A percentile compares a stretch with the other conserved stretches of the same genome.
These are phyloP conservation scores for Santalum album DNA, from an alignment of 164 flowering plant species.

Conservation along the genomic window DNA sequence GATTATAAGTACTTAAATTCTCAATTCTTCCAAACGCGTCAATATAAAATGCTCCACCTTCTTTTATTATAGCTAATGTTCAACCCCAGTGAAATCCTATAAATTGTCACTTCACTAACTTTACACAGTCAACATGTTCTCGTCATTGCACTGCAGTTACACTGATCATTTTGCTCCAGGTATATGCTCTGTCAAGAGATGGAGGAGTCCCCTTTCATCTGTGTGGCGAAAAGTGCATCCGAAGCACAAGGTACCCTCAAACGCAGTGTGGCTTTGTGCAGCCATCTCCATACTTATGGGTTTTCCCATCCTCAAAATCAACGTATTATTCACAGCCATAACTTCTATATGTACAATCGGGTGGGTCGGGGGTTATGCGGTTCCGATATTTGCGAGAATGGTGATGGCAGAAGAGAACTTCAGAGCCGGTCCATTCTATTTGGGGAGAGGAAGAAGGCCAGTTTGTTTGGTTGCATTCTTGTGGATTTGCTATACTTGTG, in stretches of 20 bases:
- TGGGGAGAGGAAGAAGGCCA: conserved; percentile 61
- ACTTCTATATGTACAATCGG: conserved; percentile 69
- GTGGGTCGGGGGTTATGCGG: conserved; percentile 81
- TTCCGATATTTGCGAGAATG: conserved; percentile 70
- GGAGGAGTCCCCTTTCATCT: conserved; percentile 56
- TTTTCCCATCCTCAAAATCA: conserved; percentile 54
- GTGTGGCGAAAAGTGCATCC: conserved; percentile 59
- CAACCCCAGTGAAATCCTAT: too few relatives aligned
- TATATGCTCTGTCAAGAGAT: conserved; percentile 67
- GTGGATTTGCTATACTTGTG: conserved; percentile 71
- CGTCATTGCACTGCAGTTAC: too few relatives aligned
- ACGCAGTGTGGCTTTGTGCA: conserved; percentile 79
- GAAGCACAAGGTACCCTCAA: conserved; percentile 61
- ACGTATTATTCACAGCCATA: conserved; percentile 61
- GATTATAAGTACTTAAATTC: too few relatives aligned
- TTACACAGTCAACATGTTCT: too few relatives aligned
- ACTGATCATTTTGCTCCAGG: conserved; percentile 23
- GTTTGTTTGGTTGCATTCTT: conserved; percentile 58
- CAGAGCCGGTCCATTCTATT: conserved; percentile 58
- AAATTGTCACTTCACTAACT: too few relatives aligned
- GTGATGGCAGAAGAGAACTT: conserved; percentile 57
- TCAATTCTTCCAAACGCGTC: too few relatives aligned
- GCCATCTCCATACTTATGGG: conserved; percentile 64
- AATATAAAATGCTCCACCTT: too few relatives aligned
- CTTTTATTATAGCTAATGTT: too few relatives aligned